Base-by-base conservation (phyloP, 2,329 filamentous ascomycete species). In the Ilyonectria destructans region DNA sequence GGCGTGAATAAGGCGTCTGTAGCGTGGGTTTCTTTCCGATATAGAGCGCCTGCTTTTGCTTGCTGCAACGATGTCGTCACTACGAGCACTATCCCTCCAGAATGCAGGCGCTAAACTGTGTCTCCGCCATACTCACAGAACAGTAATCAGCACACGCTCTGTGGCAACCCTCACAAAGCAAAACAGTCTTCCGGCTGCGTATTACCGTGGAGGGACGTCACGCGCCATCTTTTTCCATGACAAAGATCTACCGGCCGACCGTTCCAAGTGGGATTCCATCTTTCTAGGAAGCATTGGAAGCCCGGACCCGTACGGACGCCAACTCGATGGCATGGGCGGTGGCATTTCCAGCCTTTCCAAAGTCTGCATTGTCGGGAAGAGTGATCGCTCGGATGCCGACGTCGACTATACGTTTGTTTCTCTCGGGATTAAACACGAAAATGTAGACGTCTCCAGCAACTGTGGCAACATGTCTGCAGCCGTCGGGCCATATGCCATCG, bases 391-490 rank as follows among this genome's bases (percentile, higher is more conserved):
- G 3, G 57, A 64, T 26, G 66, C 66, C 7, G 66, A 69, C 40
- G 66, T 69, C n/a, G 66, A 69, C 48, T 68, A 91, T 74, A 93
- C 90, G 0, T 93, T 93, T 73, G 86, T 90, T 1, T 87, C 89
- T 15, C 80, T 93, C 4, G 90, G 90, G 1, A 85, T 93, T 58
- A 85, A 86, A 67, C 84, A 89, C 70, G 79, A 81, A 2, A 80
- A 83, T 51, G 84, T 93, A 3, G 90, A 93, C 73, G 86, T 88
- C 70, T 88, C 88, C 0, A 88, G 90, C 40, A 93, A 92, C 74
- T 93, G 91, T 75, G 91, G 91, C 15, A 93, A 93, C 76, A 90
- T 93, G 89, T 87, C 83, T 5, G 85, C 86, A 51, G 87, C 87
- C 0, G 85, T 93, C 46, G 91, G 90, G 0, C 90, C 91, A 0